phyloP scores from a whole-genome alignment of 2,329 filamentous ascomycete species.

The Scytalidium lignicola region DNA sequence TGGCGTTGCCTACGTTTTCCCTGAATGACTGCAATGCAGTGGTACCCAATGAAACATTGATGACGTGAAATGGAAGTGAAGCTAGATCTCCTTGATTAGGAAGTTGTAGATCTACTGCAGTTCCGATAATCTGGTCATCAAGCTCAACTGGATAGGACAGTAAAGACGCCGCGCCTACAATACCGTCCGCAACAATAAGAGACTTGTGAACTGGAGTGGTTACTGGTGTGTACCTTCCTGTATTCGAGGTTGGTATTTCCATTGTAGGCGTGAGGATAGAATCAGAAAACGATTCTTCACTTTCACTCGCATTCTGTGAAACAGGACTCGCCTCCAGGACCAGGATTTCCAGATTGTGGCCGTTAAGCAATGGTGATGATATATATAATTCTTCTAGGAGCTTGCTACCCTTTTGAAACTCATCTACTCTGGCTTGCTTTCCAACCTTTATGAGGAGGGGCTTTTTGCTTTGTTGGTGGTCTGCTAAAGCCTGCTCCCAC shows the following conservation, averaged over 20 bases:
- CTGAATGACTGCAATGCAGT: slow-evolving; percentile 64
- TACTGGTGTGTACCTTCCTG: slow-evolving; percentile 60
- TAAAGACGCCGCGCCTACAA: slow-evolving; percentile 59
- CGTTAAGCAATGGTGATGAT: slow-evolving; percentile 57
- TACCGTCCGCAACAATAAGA: slow-evolving; percentile 67
- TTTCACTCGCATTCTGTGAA: slow-evolving; percentile 40
- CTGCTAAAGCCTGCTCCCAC: slow-evolving; percentile 61
- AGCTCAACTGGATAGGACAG: slow-evolving; percentile 34
- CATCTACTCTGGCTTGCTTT: slow-evolving; percentile 22
- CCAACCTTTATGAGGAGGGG: slow-evolving; percentile 61
- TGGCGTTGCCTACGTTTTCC: slow-evolving; percentile 62
- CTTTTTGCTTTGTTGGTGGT: slow-evolving; percentile 35
- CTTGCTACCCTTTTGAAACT: slow-evolving; percentile 34
- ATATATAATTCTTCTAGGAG: slow-evolving; percentile 55
- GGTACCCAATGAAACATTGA: slow-evolving; percentile 60
- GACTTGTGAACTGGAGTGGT: slow-evolving; percentile 81
- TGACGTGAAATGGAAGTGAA: slow-evolving; percentile 42
- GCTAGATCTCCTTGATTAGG: slow-evolving; percentile 25
- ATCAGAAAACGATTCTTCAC: slow-evolving; percentile 48
- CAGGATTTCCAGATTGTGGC: slow-evolving; percentile 59
- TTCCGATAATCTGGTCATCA: slow-evolving; percentile 37
- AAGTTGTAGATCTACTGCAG: slow-evolving; percentile 52
- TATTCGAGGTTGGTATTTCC: slow-evolving; percentile 60
- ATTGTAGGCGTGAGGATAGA: slow-evolving; percentile 71
- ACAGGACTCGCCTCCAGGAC: slow-evolving; percentile 48